Conservation (phyloP, 306 rosid species). For the Quercus suber region DNA sequence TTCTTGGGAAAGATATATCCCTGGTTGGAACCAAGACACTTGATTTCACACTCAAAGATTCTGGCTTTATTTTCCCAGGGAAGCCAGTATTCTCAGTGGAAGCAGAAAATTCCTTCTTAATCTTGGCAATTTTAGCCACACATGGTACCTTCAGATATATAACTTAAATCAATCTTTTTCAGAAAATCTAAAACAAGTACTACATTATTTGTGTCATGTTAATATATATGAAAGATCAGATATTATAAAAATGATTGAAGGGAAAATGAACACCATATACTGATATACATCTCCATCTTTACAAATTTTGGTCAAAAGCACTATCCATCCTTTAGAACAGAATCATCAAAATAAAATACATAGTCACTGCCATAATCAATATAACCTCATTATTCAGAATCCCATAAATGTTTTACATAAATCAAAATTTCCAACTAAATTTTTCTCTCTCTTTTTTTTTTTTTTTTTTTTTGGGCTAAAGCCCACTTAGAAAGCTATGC, state of each 20-base stretch:
- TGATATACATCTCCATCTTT: neutral
- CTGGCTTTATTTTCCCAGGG: constrained; percentile 17
- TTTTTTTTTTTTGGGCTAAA: no score
- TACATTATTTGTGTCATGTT: neutral
- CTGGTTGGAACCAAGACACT: constrained; percentile 22
- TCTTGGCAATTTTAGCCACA: constrained; percentile 39
- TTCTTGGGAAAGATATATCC: constrained; percentile 10
- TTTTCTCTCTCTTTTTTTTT: no score
- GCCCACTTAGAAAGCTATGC: neutral
- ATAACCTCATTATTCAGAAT: neutral
- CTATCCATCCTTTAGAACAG: neutral
- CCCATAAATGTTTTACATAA: neutral
- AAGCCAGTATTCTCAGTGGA: constrained; percentile 16
- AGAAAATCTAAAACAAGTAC: neutral
- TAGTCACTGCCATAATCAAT: neutral
- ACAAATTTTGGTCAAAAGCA: neutral
- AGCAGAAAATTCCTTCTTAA: constrained; percentile 36
- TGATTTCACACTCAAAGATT: constrained; percentile 33
- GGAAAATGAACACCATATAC: neutral
- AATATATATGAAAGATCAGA: neutral
- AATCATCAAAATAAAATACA: neutral
- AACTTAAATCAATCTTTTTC: neutral
- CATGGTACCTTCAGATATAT: constrained; percentile 52
- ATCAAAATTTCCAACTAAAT: neutral
- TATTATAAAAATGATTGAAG: neutral